phyloP scores from a whole-genome alignment of 371 early-diverging fungal species.

The Rhizomucor miehei region DNA sequence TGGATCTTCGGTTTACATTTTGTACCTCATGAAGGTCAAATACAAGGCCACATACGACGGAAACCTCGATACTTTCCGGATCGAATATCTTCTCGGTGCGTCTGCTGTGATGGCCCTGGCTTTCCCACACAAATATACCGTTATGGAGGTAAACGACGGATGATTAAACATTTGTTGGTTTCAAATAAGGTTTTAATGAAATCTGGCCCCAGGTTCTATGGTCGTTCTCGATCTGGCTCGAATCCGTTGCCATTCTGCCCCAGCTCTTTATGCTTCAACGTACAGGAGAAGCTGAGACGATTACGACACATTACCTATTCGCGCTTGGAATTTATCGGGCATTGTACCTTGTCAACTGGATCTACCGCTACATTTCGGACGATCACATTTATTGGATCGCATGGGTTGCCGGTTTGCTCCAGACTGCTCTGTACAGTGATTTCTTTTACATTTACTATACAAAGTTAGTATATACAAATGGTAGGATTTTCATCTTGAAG shows the following conservation, averaged over 20 bases:
- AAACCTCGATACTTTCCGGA: slow-evolving; percentile 85
- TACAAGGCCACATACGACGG: slow-evolving; percentile 93
- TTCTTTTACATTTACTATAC: slow-evolving; percentile 98
- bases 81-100: slow-evolving; percentile 79
- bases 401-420: slow-evolving; percentile 87
- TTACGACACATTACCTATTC: slow-evolving; percentile 98
- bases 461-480: slow-evolving; percentile 51
- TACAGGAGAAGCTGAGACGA: slow-evolving; percentile 98
- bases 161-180: neutral
- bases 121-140: slow-evolving; percentile 66
- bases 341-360: slow-evolving; percentile 96
- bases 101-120: slow-evolving; percentile 69
- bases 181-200: no score
- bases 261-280: slow-evolving; percentile 96
- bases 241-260: slow-evolving; percentile 97
- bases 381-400: slow-evolving; percentile 71
- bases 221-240: slow-evolving; percentile 96
- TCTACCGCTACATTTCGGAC: slow-evolving; percentile 83
- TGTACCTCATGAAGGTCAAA: slow-evolving; percentile 88
- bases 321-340: slow-evolving; percentile 97
- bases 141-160: slow-evolving; percentile 59
- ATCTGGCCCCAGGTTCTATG: slow-evolving; percentile 75
- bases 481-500: neutral
- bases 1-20: slow-evolving; percentile 76
- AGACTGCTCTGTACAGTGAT: slow-evolving; percentile 96